Conservation (phyloP, 495 filamentous ascomycete genomes). For the Tuber indicum region DNA sequence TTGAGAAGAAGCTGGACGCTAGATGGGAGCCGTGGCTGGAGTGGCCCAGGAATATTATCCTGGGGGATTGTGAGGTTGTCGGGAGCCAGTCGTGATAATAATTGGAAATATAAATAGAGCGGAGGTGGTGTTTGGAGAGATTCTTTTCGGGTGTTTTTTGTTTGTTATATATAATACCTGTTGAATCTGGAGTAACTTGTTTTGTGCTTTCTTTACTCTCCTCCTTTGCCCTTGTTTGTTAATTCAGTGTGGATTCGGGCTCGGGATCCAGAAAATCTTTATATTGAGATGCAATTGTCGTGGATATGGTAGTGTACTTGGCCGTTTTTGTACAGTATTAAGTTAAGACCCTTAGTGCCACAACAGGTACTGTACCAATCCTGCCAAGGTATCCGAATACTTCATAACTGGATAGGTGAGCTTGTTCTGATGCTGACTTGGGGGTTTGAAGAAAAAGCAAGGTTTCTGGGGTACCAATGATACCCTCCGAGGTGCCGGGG, state of each 20-base stretch:
- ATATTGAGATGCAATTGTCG: background rate
- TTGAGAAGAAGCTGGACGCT: background rate
- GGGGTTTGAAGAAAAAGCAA: no score
- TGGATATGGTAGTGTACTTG: background rate
- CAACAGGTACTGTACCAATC: no score
- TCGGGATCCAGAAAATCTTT: background rate
- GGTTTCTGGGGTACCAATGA: no score
- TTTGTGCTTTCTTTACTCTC: background rate
- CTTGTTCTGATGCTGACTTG: no score
- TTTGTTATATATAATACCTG: background rate
- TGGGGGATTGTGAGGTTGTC: background rate
- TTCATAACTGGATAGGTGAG: no score
- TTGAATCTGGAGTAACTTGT: background rate
- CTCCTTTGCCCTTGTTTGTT: background rate
- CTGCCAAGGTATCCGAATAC: no score
- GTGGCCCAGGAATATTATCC: background rate
- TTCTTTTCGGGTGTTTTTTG: background rate
- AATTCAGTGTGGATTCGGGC: background rate
- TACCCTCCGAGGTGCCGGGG: no score
- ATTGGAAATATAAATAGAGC: background rate
- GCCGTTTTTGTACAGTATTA: no score
- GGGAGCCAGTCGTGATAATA: background rate
- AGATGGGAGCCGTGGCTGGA: background rate
- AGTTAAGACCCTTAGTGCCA: no score
- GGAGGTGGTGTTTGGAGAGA: background rate